phyloP scores from a whole-genome alignment of 2,329 filamentous ascomycete genomes.

The Talaromyces sp. region DNA sequence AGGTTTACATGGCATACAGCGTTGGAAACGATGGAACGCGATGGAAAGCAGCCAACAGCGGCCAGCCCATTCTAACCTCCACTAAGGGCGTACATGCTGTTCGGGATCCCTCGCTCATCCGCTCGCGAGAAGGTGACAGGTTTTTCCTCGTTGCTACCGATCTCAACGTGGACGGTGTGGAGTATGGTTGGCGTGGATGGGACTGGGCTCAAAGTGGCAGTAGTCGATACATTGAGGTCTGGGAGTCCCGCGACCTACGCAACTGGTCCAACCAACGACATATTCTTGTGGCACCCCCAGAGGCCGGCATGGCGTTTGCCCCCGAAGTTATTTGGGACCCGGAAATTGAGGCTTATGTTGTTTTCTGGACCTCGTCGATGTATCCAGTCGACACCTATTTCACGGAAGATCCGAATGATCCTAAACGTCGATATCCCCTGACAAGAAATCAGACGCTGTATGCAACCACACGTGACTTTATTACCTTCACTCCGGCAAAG shows the following conservation, averaged over 20 bases:
- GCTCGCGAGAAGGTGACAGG: neutral
- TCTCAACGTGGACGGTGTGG: neutral
- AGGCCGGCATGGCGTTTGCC: constrained; percentile 1
- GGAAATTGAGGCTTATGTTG: neutral
- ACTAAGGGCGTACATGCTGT: neutral
- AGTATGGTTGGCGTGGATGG: neutral
- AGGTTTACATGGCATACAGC: constrained; percentile 2
- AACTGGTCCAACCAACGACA: constrained; percentile 1
- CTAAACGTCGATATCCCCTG: neutral
- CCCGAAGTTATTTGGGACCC: constrained; percentile 1
- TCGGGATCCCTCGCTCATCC: neutral
- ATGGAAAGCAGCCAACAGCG: constrained; percentile 3
- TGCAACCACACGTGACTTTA: neutral
- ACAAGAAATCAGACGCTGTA: neutral
- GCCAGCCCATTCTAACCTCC: neutral
- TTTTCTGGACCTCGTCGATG: constrained; percentile 1
- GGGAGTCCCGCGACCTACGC: constrained; percentile 1
- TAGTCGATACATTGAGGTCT: constrained; percentile 3
- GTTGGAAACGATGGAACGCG: neutral
- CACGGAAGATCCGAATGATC: neutral
- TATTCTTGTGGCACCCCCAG: neutral
- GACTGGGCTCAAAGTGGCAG: constrained; percentile 1
- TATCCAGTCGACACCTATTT: neutral
- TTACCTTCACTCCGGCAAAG: neutral
- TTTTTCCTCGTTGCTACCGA: neutral